These are phyloP conservation scores for Mortierella sp. DNA, from an alignment of 371 early-diverging fungal genomes.

Conservation along the genomic window DNA sequence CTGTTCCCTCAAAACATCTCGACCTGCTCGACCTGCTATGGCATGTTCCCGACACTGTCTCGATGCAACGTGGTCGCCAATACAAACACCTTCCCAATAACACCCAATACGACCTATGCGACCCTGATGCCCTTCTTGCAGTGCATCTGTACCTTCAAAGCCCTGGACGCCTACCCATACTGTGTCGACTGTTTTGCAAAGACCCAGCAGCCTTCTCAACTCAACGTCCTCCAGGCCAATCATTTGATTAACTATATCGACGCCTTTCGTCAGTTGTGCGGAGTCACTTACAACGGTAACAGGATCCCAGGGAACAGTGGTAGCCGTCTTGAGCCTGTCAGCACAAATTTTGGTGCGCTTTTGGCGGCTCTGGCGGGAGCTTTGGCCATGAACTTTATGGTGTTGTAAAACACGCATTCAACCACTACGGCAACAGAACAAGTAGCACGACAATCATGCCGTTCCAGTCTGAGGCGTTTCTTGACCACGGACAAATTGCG, in stretches of 20 bases:
- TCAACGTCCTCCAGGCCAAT: constrained; percentile 44
- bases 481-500: not conserved
- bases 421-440: not conserved
- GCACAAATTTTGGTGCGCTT: not conserved
- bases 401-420: not conserved
- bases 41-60: constrained; percentile 42
- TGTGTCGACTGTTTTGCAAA: constrained; percentile 48
- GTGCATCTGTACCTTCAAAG: constrained; percentile 48
- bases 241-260: constrained; percentile 43
- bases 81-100: constrained; percentile 33
- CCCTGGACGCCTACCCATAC: constrained; percentile 43
- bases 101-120: constrained; percentile 34
- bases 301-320: constrained; percentile 14
- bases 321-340: not conserved
- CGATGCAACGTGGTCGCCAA: constrained; percentile 51
- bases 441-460: too few species aligned
- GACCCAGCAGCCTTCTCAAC: constrained; percentile 39
- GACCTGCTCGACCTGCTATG: constrained; percentile 44
- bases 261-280: constrained; percentile 50
- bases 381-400: not conserved
- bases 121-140: constrained; percentile 41
- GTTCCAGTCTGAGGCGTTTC: not conserved
- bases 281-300: constrained; percentile 45
- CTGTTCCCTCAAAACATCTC: constrained; percentile 52
- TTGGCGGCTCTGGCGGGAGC: not conserved